A percentile compares a stretch with the other conserved stretches of the same genome.
These are phyloP conservation scores for Antarctomyces pellizariae DNA, from an alignment of 495 filamentous ascomycete species.

Conservation along the genomic window DNA sequence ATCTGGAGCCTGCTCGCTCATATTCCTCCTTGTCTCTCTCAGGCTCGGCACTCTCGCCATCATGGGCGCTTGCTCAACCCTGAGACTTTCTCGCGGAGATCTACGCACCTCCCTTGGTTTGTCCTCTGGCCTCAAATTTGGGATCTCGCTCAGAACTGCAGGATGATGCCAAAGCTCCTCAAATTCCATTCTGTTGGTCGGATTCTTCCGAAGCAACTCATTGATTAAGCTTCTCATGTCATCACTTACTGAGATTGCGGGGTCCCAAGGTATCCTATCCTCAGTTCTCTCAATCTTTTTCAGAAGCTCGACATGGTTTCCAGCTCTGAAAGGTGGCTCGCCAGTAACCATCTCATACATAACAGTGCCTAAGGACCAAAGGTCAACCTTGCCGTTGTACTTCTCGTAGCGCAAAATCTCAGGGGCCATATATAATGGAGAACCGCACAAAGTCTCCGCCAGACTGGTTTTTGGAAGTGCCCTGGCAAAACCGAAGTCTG, in stretches of 20 bases:
- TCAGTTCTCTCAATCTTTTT: constrained; percentile 72
- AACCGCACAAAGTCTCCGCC: constrained; percentile 89
- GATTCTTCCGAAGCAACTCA: constrained; percentile 58
- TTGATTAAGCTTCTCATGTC: constrained; percentile 68
- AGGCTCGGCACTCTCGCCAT: no score
- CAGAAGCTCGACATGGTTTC: constrained; percentile 84
- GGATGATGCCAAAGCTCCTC: constrained; percentile 52
- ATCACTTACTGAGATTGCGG: no score
- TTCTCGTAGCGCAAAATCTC: constrained; percentile 94
- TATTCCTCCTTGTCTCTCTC: no score
- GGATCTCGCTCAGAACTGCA: constrained; percentile 59
- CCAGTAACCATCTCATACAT: constrained; percentile 86
- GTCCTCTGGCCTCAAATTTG: constrained; percentile 61
- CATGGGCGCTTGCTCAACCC: no score
- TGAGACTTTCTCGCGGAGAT: no score
- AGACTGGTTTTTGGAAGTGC: constrained; percentile 71
- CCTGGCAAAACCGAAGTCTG: constrained; percentile 91
- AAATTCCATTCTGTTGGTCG: constrained; percentile 64
- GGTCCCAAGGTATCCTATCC: no score
- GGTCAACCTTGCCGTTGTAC: constrained; percentile 88
- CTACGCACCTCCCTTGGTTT: constrained; percentile 24
- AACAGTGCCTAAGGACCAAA: constrained; percentile 95
- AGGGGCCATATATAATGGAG: constrained; percentile 96
- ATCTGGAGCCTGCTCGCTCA: no score
- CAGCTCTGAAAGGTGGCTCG: constrained; percentile 71